These are phyloP conservation scores for Amanita jacksonii DNA, from an alignment of 768 basidiomycete genomes.

Conservation along the genomic window DNA sequence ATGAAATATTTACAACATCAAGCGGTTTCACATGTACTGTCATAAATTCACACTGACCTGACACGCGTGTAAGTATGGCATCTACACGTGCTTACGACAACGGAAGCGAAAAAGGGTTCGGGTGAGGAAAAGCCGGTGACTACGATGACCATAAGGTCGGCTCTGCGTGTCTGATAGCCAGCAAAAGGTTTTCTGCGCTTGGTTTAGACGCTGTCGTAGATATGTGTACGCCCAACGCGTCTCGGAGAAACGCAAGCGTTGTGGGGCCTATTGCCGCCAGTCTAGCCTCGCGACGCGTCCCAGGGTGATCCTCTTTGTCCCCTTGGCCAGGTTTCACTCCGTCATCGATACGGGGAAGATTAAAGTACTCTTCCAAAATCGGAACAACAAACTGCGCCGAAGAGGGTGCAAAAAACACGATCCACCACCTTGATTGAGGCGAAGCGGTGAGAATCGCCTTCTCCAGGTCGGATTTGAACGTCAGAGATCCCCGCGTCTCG, in stretches of 20 bases:
- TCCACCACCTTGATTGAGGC: constrained; percentile 46
- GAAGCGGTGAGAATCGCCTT: neutral
- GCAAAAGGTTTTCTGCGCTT: constrained; percentile 39
- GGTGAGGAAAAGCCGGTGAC: too few relatives aligned
- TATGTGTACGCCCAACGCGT: constrained; percentile 37
- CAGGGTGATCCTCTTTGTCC: too few relatives aligned
- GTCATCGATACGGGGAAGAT: constrained; percentile 17
- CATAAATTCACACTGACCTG: too few relatives aligned
- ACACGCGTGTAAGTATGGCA: too few relatives aligned
- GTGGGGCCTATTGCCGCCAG: constrained; percentile 66
- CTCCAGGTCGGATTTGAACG: constrained; percentile 38
- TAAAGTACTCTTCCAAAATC: constrained; percentile 34
- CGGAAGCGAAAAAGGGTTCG: too few relatives aligned
- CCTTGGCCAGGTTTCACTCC: too few relatives aligned
- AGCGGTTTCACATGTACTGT: too few relatives aligned
- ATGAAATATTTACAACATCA: too few relatives aligned
- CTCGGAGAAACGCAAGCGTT: constrained; percentile 41
- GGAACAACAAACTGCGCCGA: constrained; percentile 50
- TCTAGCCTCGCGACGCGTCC: too few relatives aligned
- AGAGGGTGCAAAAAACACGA: constrained; percentile 71
- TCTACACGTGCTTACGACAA: too few relatives aligned
- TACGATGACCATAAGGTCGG: too few relatives aligned
- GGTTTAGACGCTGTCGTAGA: constrained; percentile 49
- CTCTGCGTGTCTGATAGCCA: constrained; percentile 16
- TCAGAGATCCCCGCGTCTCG: constrained; percentile 47